phyloP scores from a whole-genome alignment of 495 filamentous ascomycete species.

The Tirmania nivea region DNA sequence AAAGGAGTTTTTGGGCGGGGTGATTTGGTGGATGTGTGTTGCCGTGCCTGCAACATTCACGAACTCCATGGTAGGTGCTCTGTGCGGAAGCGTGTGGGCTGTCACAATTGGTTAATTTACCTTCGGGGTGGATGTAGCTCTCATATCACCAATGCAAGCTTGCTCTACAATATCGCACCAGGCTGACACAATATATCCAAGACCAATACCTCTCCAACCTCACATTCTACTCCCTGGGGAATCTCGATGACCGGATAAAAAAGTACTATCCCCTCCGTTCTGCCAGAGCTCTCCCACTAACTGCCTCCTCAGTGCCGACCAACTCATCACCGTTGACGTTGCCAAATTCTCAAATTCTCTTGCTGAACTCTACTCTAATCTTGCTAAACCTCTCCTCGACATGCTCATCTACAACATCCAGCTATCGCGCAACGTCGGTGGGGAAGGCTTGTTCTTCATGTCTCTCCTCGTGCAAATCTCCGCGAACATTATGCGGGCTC shows the following conservation, averaged over 20 bases:
- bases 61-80: constrained; percentile 71
- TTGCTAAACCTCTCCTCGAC: constrained; percentile 88
- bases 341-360: constrained; percentile 88
- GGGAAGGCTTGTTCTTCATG: constrained; percentile 89
- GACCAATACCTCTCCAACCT: constrained; percentile 82
- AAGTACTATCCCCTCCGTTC: constrained; percentile 26
- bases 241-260: constrained; percentile 91
- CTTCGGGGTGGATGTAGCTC: constrained; percentile 30
- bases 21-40: constrained; percentile 98
- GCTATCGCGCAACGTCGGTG: constrained; percentile 76
- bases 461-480: constrained; percentile 79
- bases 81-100: not conserved
- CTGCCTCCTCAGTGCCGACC: constrained; percentile 37
- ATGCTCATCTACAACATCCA: constrained; percentile 94
- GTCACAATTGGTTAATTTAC: constrained; percentile 1
- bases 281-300: not conserved
- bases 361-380: constrained; percentile 85
- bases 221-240: constrained; percentile 93
- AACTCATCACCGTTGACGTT: constrained; percentile 90
- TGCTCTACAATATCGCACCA: constrained; percentile 72
- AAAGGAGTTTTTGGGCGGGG: constrained; percentile 65
- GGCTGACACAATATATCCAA: constrained; percentile 80
- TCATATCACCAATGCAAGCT: constrained; percentile 94
- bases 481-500: constrained; percentile 72
- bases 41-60: constrained; percentile 96